Percentiles rank a stretch among this genome's conserved stretches.
Conservation (phyloP, 2,329 filamentous ascomycete genomes). For the Colletotrichum aenigma region DNA sequence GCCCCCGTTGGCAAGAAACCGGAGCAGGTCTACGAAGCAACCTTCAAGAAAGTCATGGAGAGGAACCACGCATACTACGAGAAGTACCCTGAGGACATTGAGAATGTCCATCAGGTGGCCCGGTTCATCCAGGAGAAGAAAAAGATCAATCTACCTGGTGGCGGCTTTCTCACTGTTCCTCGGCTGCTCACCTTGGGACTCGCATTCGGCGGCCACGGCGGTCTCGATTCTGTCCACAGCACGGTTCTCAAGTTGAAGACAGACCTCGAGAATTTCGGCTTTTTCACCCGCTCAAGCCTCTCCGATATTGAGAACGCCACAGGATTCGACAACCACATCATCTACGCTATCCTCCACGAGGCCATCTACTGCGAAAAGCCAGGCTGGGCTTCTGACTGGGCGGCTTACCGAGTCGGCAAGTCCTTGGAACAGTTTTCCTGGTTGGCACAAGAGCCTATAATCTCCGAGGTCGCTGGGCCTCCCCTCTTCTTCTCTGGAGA, state of each 20-base stretch:
- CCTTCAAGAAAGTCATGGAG: slow-evolving; percentile 71
- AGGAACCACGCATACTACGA: slow-evolving; percentile 81
- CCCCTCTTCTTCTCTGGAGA: slow-evolving; percentile 86
- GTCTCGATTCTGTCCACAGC: slow-evolving; percentile 76
- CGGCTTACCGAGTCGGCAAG: slow-evolving; percentile 68
- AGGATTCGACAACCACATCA: slow-evolving; percentile 75
- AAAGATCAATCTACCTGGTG: slow-evolving; percentile 68
- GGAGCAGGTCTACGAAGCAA: slow-evolving; percentile 76
- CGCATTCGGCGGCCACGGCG: slow-evolving; percentile 78
- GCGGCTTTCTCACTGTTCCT: slow-evolving; percentile 73
- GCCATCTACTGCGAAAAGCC: slow-evolving; percentile 80
- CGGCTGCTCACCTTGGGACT: slow-evolving; percentile 82
- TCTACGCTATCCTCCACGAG: slow-evolving; percentile 90
- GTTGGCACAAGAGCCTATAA: slow-evolving; percentile 42
- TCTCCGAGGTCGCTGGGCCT: slow-evolving; percentile 33
- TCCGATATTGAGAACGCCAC: slow-evolving; percentile 69
- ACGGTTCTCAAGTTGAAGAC: slow-evolving; percentile 71
- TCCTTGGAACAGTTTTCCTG: slow-evolving; percentile 52
- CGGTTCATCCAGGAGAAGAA: slow-evolving; percentile 63
- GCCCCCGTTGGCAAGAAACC: slow-evolving; percentile 75
- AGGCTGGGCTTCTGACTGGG: slow-evolving; percentile 72
- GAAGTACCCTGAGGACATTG: slow-evolving; percentile 84
- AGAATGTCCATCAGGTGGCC: slow-evolving; percentile 69
- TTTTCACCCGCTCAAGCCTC: slow-evolving; percentile 75
- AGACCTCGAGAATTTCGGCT: slow-evolving; percentile 79